phyloP scores from a whole-genome alignment of 2,329 filamentous ascomycete genomes.

The Alternaria gansuensis region DNA sequence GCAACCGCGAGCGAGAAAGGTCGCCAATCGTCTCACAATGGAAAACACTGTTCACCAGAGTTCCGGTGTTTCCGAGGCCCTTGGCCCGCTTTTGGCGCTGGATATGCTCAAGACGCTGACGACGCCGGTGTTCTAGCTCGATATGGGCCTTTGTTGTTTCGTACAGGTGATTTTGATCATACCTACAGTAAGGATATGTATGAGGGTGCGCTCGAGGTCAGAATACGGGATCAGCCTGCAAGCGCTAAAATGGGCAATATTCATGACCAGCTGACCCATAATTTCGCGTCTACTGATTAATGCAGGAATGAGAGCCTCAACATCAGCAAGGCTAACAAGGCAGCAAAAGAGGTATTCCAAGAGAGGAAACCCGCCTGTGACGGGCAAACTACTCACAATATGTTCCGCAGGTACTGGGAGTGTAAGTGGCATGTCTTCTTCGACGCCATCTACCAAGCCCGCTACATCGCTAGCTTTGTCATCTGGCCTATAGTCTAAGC shows the following conservation, averaged over 20 bases:
- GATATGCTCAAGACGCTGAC: background rate
- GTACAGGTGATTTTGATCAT: constrained; percentile 5
- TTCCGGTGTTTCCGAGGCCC: background rate
- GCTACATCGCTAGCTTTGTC: background rate
- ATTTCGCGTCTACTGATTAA: background rate
- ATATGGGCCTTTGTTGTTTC: background rate
- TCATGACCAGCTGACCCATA: constrained; percentile 13
- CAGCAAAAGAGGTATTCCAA: constrained; percentile 7
- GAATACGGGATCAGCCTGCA: constrained; percentile 4
- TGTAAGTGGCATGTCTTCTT: background rate
- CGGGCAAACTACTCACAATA: background rate
- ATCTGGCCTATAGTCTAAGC: background rate
- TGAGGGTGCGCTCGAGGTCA: constrained; percentile 10
- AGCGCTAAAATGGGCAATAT: constrained; percentile 11
- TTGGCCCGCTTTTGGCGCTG: background rate
- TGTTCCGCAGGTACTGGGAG: background rate
- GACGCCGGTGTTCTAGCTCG: background rate
- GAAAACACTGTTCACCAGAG: background rate
- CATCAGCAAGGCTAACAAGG: constrained; percentile 6
- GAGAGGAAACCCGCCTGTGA: background rate
- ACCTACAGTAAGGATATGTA: constrained; percentile 7
- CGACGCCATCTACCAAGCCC: background rate
- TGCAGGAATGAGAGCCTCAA: constrained; percentile 13
- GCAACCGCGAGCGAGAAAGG: constrained; percentile 5
- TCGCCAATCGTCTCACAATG: background rate